Percentiles rank a stretch among this genome's conserved stretches.
Evolutionary conservation across 495 filamentous ascomycete genomes (phyloP).

Genomic region (Cenococcum geophilum): DNA sequence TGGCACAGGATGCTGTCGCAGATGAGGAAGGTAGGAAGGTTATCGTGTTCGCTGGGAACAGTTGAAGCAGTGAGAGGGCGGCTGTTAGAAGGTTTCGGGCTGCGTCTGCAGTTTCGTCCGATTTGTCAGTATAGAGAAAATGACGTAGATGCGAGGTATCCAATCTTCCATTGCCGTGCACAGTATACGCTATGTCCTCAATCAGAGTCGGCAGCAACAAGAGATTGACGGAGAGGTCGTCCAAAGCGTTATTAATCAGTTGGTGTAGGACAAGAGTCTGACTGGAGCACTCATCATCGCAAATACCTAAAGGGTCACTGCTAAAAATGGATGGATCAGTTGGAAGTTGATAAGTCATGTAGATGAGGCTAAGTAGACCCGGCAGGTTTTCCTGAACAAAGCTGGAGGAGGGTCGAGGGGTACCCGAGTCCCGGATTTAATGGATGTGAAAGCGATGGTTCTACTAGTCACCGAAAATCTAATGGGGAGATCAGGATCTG

Average conservation of each 20-base stretch:
- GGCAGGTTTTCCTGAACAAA: too few relatives aligned
- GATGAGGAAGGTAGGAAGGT: background rate
- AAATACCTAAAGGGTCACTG: conserved; percentile 19
- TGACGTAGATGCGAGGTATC: conserved; percentile 10
- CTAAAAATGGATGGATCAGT: conserved; percentile 11
- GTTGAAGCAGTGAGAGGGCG: conserved; percentile 1
- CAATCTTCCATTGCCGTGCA: conserved; percentile 21
- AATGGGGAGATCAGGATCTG: too few relatives aligned
- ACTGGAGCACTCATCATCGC: conserved; percentile 11
- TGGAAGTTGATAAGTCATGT: conserved; percentile 18
- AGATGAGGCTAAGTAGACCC: background rate
- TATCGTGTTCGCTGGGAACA: conserved; percentile 3
- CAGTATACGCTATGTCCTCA: conserved; percentile 26
- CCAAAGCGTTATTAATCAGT: conserved; percentile 6
- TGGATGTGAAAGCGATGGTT: too few relatives aligned
- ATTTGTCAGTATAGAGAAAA: background rate
- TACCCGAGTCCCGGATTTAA: too few relatives aligned
- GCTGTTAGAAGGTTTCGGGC: background rate
- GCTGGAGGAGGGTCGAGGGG: too few relatives aligned
- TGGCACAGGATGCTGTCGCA: background rate
- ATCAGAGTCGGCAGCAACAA: conserved; percentile 7
- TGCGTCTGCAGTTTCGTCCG: background rate
- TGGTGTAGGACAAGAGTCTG: conserved; percentile 15
- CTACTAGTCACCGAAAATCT: too few relatives aligned
- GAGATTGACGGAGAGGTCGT: background rate